Evolutionary conservation across 805 yeast species (phyloP).

Genomic region (Nakazawaea laoshanensis): DNA sequence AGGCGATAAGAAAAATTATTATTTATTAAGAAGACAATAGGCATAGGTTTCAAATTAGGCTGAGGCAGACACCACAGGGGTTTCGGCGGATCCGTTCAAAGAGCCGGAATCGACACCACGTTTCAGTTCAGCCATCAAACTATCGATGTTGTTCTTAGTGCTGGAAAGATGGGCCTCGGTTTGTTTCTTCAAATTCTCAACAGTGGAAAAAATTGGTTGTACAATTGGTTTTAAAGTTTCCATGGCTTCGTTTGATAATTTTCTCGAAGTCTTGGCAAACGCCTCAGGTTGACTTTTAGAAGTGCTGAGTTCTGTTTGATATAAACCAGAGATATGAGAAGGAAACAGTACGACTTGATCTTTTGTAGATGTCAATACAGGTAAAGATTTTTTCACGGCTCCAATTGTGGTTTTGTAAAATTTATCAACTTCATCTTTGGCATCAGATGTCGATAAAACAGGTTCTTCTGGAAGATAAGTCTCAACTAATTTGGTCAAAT

Average conservation of each 20-base stretch:
- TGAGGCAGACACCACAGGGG: slow-evolving; percentile 8
- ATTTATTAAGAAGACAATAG: neutral
- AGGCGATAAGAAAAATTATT: no score
- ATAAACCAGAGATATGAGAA: slow-evolving; percentile 21
- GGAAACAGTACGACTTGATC: slow-evolving; percentile 11
- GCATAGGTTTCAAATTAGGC: neutral
- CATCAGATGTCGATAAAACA: slow-evolving; percentile 2
- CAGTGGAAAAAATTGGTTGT: slow-evolving; percentile 18
- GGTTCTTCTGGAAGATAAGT: slow-evolving; percentile 19
- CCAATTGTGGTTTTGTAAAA: slow-evolving; percentile 15
- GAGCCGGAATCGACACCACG: slow-evolving; percentile 9
- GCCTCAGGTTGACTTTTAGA: slow-evolving; percentile 20
- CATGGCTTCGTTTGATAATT: slow-evolving; percentile 26
- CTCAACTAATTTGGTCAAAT: slow-evolving; percentile 19
- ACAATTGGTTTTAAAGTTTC: slow-evolving; percentile 22
- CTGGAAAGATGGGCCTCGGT: slow-evolving; percentile 4
- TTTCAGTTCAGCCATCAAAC: slow-evolving; percentile 14
- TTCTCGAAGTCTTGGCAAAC: slow-evolving; percentile 26
- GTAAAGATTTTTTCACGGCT: slow-evolving; percentile 20
- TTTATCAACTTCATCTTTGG: slow-evolving; percentile 19
- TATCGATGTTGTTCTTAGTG: slow-evolving; percentile 15
- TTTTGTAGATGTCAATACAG: slow-evolving; percentile 14
- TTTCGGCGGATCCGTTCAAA: slow-evolving; percentile 3
- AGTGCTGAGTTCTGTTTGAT: slow-evolving; percentile 17
- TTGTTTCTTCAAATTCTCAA: slow-evolving; percentile 14